Percentiles rank a stretch among this genome's conserved stretches.
phyloP scores from a whole-genome alignment of 2,329 filamentous ascomycete genomes.

The Thermothelomyces thermophilus region DNA sequence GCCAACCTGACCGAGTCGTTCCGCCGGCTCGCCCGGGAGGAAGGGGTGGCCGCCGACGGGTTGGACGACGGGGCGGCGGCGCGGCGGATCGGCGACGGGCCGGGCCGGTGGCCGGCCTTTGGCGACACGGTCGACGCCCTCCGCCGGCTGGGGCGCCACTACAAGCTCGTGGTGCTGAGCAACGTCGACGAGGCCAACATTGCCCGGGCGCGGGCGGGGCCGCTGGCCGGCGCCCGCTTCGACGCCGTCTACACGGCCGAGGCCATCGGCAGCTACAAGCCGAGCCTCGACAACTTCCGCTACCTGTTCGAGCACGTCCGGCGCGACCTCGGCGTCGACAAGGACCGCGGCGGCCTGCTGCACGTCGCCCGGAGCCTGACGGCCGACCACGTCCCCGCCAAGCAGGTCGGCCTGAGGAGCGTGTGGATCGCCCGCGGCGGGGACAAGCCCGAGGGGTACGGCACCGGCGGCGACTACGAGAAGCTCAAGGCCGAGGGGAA shows the following conservation, averaged over 20 bases:
- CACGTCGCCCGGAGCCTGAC: constrained; percentile 63
- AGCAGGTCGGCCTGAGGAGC: constrained; percentile 51
- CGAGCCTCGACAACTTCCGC: constrained; percentile 55
- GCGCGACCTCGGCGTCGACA: constrained; percentile 45
- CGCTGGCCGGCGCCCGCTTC: constrained; percentile 45
- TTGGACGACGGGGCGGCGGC: constrained; percentile 38
- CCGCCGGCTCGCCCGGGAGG: constrained; percentile 36
- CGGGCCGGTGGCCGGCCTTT: constrained; percentile 51
- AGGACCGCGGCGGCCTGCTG: constrained; percentile 46
- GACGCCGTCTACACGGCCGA: constrained; percentile 64
- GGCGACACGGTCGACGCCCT: constrained; percentile 51
- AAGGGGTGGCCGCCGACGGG: constrained; percentile 22
- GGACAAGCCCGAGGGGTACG: constrained; percentile 27
- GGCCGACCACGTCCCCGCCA: constrained; percentile 61
- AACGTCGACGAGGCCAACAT: constrained; percentile 49
- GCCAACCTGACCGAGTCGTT: constrained; percentile 48
- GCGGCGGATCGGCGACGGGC: constrained; percentile 43
- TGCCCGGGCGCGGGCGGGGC: constrained; percentile 26
- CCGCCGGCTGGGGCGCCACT: constrained; percentile 40
- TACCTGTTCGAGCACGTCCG: constrained; percentile 52
- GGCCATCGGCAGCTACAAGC: constrained; percentile 67
- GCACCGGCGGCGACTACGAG: constrained; percentile 19
- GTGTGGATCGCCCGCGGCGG: constrained; percentile 59
- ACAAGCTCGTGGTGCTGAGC: constrained; percentile 54
- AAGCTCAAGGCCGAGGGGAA: constrained; percentile 24